Evolutionary conservation across 768 basidiomycete species (phyloP).

Genomic region (Neoboletus subvelutipes): DNA sequence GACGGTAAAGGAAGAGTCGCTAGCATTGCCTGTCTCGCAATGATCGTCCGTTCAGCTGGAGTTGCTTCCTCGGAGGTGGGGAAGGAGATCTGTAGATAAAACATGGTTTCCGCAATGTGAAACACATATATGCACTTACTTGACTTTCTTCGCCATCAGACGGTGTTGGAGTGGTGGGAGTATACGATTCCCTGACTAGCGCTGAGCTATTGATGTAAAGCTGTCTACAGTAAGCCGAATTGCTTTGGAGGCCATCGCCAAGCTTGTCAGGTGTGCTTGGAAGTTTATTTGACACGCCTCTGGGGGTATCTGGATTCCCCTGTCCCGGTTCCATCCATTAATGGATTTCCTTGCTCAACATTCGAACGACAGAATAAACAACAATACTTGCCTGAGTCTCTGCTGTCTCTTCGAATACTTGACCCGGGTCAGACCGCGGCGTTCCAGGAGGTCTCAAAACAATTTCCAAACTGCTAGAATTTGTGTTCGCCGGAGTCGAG

Average conservation of each 20-base stretch:
- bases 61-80: background rate
- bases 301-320: background rate
- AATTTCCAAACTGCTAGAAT: background rate
- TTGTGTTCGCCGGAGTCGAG: conserved; percentile 23
- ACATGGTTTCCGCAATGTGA: background rate
- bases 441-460: background rate
- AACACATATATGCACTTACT: conserved; percentile 24
- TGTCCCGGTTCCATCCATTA: background rate
- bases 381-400: conserved; percentile 5
- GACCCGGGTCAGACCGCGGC: background rate
- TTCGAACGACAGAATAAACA: background rate
- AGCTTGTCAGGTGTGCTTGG: conserved; percentile 23
- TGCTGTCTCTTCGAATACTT: background rate
- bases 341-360: background rate
- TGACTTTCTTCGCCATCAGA: conserved; percentile 5
- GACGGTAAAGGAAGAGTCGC: conserved; percentile 62
- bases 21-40: conserved; percentile 55
- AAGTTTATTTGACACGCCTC: background rate
- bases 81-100: conserved; percentile 1
- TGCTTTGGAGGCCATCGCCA: conserved; percentile 26
- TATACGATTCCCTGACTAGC: conserved; percentile 3
- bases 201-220: conserved; percentile 10
- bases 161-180: background rate
- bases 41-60: conserved; percentile 42
- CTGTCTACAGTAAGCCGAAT: conserved; percentile 26